phyloP scores from a whole-genome alignment of 805 yeast species.

The Starmerella etchellsii region DNA sequence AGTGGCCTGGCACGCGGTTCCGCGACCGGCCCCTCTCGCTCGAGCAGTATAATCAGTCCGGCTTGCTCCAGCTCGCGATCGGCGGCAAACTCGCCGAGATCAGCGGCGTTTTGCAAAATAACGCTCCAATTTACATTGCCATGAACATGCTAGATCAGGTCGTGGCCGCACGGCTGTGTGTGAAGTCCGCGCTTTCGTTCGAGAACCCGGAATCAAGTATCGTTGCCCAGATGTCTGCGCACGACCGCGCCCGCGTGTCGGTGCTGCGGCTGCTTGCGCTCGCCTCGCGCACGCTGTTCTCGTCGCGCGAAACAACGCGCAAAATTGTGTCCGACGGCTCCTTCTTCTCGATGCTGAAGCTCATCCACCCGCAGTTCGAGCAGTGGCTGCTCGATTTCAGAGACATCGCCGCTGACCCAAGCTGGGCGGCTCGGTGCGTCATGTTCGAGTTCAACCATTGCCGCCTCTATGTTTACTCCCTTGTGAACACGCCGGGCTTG shows the following conservation, averaged over 20 bases:
- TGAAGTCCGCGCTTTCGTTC: conserved; percentile 64
- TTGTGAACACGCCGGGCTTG: conserved; percentile 33
- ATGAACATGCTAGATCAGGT: conserved; percentile 75
- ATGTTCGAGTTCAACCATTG: conserved; percentile 77
- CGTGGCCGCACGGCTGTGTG: conserved; percentile 67
- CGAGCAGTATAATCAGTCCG: conserved; percentile 41
- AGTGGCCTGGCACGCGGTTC: conserved; percentile 44
- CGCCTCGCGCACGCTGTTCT: conserved; percentile 74
- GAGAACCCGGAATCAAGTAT: not conserved
- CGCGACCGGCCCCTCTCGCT: not conserved
- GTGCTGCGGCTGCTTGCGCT: conserved; percentile 63
- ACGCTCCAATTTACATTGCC: conserved; percentile 64
- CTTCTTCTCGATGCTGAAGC: conserved; percentile 55
- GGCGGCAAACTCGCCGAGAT: conserved; percentile 80
- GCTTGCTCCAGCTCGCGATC: conserved; percentile 86
- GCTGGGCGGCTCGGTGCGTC: conserved; percentile 53
- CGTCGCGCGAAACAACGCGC: conserved; percentile 30
- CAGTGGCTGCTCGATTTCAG: conserved; percentile 60
- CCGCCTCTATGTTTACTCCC: conserved; percentile 67
- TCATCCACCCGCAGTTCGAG: conserved; percentile 63
- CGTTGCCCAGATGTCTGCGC: not conserved
- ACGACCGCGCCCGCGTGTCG: conserved; percentile 68
- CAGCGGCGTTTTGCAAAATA: conserved; percentile 63
- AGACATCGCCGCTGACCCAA: not conserved
- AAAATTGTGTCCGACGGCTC: conserved; percentile 26